phyloP scores from a whole-genome alignment of 2,329 filamentous ascomycete genomes.

The Xylaria sp. region DNA sequence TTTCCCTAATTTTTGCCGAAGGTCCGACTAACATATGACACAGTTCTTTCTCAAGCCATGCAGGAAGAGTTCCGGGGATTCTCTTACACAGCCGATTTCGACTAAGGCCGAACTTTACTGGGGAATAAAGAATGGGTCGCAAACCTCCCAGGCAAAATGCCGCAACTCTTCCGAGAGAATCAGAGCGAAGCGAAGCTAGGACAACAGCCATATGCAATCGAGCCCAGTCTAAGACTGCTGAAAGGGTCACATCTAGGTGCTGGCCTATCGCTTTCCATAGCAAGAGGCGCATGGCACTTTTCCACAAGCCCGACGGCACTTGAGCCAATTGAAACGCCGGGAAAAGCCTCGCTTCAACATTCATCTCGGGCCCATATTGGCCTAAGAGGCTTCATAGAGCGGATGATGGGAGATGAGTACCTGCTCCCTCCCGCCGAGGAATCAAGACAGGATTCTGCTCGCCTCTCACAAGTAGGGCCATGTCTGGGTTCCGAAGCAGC shows the following conservation, averaged over 20 bases:
- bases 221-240: constrained; percentile 16
- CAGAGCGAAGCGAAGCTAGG: constrained; percentile 20
- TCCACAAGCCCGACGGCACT: not conserved
- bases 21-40: constrained; percentile 42
- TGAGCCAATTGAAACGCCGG: constrained; percentile 1
- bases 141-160: constrained; percentile 10
- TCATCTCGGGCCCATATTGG: constrained; percentile 9
- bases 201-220: constrained; percentile 1
- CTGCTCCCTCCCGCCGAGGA: not conserved
- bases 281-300: constrained; percentile 2
- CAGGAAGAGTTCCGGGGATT: constrained; percentile 99
- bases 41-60: constrained; percentile 97
- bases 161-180: constrained; percentile 17
- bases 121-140: constrained; percentile 3
- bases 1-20: not conserved
- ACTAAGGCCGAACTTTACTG: constrained; percentile 56
- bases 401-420: constrained; percentile 1
- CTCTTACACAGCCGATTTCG: constrained; percentile 94
- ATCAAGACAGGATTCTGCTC: not conserved
- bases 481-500: constrained; percentile 9
- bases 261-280: constrained; percentile 11
- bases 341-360: constrained; percentile 6
- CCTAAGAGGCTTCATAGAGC: not conserved
- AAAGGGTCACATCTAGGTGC: constrained; percentile 8
- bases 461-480: not conserved